Evolutionary conservation across 495 filamentous ascomycete genomes (phyloP).

Genomic region (Elaphomyces granulatus): DNA sequence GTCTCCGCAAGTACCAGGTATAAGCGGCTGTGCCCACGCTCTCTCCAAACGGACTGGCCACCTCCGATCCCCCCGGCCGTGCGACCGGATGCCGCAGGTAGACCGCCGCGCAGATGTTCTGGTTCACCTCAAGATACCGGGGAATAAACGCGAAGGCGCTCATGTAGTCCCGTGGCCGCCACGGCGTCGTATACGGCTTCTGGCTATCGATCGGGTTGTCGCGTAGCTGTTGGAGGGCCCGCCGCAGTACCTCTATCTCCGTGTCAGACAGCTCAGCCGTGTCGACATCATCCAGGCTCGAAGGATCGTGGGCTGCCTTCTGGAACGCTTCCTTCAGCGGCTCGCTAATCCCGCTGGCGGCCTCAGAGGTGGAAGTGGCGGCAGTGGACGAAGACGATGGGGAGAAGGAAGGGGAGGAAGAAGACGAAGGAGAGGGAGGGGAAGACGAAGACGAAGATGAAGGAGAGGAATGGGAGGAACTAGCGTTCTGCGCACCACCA

Average conservation of each 20-base stretch:
- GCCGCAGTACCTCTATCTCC: slow-evolving; percentile 29
- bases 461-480: too few species aligned
- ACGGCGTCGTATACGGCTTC: slow-evolving; percentile 85
- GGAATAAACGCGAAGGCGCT: slow-evolving; percentile 87
- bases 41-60: slow-evolving; percentile 67
- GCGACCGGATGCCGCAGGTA: slow-evolving; percentile 93
- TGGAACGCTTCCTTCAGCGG: slow-evolving; percentile 31
- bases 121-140: slow-evolving; percentile 91
- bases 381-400: neutral
- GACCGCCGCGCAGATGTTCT: slow-evolving; percentile 86
- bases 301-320: slow-evolving; percentile 23
- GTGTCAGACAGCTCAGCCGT: slow-evolving; percentile 23
- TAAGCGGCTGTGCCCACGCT: slow-evolving; percentile 60
- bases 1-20: slow-evolving; percentile 83
- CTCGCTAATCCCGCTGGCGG: slow-evolving; percentile 15
- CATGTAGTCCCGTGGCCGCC: slow-evolving; percentile 81
- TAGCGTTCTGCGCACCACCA: too few species aligned
- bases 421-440: neutral
- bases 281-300: slow-evolving; percentile 19
- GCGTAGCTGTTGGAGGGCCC: slow-evolving; percentile 38
- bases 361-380: slow-evolving; percentile 4
- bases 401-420: neutral
- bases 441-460: too few species aligned
- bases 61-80: slow-evolving; percentile 72
- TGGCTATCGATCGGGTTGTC: slow-evolving; percentile 60